Percentiles rank a stretch among this genome's conserved stretches.
These are phyloP conservation scores for Gossypium laxum DNA, from an alignment of 441 rosid genomes.

Conservation along the genomic window DNA sequence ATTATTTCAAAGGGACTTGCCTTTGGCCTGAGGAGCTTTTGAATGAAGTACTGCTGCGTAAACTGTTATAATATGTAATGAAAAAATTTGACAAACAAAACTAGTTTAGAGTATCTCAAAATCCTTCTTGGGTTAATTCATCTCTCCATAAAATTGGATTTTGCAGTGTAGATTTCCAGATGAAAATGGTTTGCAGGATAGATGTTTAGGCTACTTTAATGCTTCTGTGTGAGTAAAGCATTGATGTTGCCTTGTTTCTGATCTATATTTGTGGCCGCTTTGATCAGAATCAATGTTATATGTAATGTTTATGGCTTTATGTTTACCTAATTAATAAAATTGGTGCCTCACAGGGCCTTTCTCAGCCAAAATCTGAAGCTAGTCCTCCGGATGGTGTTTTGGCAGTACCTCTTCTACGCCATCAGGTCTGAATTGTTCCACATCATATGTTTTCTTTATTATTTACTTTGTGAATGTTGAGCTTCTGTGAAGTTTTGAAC, in stretches of 20 bases:
- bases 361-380: slow-evolving; percentile 71
- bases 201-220: slow-evolving; percentile 2
- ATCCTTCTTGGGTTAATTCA: background rate
- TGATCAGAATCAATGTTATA: background rate
- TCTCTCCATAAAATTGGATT: background rate
- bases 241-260: background rate
- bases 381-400: slow-evolving; percentile 66
- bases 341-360: slow-evolving; percentile 53
- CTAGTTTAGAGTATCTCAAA: background rate
- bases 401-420: slow-evolving; percentile 79
- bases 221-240: background rate
- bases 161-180: background rate
- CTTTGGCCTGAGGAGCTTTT: background rate
- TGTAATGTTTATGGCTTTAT: background rate
- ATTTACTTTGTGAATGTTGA: background rate
- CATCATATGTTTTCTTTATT: background rate
- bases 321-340: background rate
- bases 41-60: background rate
- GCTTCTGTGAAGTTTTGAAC: background rate
- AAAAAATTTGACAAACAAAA: background rate
- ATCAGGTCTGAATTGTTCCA: slow-evolving; percentile 56
- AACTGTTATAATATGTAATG: background rate
- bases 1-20: background rate
- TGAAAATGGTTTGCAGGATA: background rate
- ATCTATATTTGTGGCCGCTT: background rate